Evolutionary conservation across 1,284 basidiomycete genomes (phyloP).

Genomic region (Puccinia triticina): DNA sequence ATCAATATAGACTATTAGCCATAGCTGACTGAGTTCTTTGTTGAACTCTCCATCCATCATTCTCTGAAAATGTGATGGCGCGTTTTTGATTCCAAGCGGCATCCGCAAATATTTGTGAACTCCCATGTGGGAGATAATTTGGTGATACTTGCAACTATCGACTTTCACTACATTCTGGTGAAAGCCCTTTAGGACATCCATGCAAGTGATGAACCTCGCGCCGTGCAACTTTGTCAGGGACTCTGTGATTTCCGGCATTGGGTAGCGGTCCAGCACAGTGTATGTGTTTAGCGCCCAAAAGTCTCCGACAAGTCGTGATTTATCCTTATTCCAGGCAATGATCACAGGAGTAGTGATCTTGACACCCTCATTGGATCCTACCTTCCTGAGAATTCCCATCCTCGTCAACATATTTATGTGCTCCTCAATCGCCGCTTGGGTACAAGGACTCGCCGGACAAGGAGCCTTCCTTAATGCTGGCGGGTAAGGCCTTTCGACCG

Average conservation of each 20-base stretch:
- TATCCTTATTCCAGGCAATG: background rate
- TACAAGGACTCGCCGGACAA: constrained; percentile 11
- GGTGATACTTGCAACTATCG: background rate
- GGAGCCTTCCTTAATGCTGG: background rate
- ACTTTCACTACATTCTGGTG: background rate
- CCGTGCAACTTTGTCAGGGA: background rate
- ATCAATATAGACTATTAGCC: background rate
- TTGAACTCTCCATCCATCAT: background rate
- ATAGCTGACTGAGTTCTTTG: background rate
- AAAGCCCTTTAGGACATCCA: constrained; percentile 32
- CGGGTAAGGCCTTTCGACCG: background rate
- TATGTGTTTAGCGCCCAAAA: too few species aligned
- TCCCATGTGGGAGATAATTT: background rate
- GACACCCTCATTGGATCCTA: constrained; percentile 7
- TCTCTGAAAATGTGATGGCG: constrained; percentile 4
- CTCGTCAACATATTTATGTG: background rate
- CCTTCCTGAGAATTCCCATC: constrained; percentile 6
- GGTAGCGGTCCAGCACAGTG: too few species aligned
- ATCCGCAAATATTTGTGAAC: constrained; percentile 9
- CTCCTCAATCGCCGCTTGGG: background rate
- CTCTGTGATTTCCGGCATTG: too few species aligned
- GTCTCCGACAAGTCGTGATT: too few species aligned
- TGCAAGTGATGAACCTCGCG: background rate
- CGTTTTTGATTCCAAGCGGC: constrained; percentile 1
- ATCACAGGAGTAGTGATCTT: constrained; percentile 17